Base-by-base conservation (phyloP, 495 filamentous ascomycete species). In the Penicillium taxi region DNA sequence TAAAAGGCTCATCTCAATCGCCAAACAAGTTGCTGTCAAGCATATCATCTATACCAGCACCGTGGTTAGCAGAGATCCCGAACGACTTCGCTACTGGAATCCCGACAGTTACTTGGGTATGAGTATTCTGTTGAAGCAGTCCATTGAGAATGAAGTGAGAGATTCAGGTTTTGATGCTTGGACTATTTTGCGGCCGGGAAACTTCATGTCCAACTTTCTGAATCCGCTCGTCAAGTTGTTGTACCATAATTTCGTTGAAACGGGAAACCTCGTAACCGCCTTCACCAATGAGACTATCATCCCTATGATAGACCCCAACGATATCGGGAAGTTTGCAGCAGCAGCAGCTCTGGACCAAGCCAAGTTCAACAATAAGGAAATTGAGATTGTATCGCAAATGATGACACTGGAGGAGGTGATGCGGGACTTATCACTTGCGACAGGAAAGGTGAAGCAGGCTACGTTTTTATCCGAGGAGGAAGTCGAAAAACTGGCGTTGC, bases 191-290 rank as follows among this genome's bases (percentile, higher is more conserved):
- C 57, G 62, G 6, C 64, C 65, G 1, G 67, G 58, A 2, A 62
- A 58, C 26, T 75, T 73, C 56, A 74, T 74, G 70, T 50, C 59
- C 4, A 75, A 75, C 34, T 65, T 63, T 42, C 40, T 72, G 3
- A 18, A 28, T 0, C 64, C 66, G 5, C 46, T 59, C 13, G 54
- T 58, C 0, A n/a, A n/a, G n/a, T 18, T 24, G 4, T 55, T 67
- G 52, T 70, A 62, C 26, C 48, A 58, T 1, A 62, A 58, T 2
- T 40, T 71, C 1, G 45, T 41, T 2, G 56, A 61, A 25, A 59
- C 42, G 4, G 59, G 63, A 8, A 42, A 39, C n/a, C 64, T 60
- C 17, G 47, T 47, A 0, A 61, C 52, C 11, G 53, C 61, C 6
- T 59, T 54, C 17, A 40, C 41, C 0, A 40, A 38, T 0, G 61